Evolutionary conservation across 2,329 filamentous ascomycete genomes (phyloP).

Genomic region (Hypoxylon sp.): DNA sequence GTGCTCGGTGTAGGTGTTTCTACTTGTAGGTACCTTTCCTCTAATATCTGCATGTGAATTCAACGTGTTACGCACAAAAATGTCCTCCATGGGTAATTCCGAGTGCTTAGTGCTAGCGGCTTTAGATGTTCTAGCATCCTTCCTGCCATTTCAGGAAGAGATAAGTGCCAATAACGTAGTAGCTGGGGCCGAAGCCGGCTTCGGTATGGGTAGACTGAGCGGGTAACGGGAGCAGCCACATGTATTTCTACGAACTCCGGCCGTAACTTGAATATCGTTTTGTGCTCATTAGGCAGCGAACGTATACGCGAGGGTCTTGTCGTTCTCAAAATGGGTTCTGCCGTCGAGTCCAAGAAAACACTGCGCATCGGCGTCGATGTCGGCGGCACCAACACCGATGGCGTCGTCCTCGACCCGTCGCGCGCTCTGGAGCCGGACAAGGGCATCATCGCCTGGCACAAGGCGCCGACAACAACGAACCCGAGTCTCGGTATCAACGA

Average conservation of each 20-base stretch:
- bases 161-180: conserved; percentile 3
- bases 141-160: conserved; percentile 11
- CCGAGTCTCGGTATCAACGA: conserved; percentile 62
- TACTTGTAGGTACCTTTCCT: not conserved
- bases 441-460: conserved; percentile 64
- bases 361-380: conserved; percentile 53
- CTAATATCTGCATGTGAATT: not conserved
- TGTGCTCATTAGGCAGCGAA: not conserved
- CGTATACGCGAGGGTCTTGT: not conserved
- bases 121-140: not conserved
- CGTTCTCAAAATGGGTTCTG: conserved; percentile 32
- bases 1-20: not conserved
- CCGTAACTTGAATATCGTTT: conserved; percentile 2
- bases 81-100: not conserved
- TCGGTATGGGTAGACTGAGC: conserved; percentile 15
- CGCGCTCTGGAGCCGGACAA: conserved; percentile 53
- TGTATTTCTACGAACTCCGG: conserved; percentile 26
- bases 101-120: conserved; percentile 9
- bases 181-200: conserved; percentile 31
- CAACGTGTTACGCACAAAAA: not conserved
- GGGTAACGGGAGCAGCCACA: conserved; percentile 1
- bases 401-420: conserved; percentile 62
- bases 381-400: conserved; percentile 66
- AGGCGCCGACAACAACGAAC: conserved; percentile 63
- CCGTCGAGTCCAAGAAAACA: conserved; percentile 27